Evolutionary conservation across 2,329 filamentous ascomycete genomes (phyloP).

Genomic region (Diplodia sapinea): DNA sequence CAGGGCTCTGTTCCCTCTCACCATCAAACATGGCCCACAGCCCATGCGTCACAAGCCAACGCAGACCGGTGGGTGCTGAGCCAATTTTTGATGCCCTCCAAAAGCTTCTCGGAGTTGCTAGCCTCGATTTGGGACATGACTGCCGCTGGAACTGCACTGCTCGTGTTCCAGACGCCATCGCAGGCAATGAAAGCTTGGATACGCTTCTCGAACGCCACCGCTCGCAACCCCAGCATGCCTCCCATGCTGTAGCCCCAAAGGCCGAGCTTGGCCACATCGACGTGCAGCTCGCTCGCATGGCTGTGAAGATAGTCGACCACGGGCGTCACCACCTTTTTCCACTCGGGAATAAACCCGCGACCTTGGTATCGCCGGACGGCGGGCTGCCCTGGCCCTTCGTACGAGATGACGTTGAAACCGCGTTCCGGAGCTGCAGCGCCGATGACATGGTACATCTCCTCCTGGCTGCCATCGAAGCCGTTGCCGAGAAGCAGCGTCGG

Average conservation of each 20-base stretch:
- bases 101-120: background rate
- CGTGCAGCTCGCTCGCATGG: background rate
- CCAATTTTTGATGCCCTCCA: background rate
- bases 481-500: background rate
- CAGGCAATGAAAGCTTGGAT: background rate
- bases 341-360: conserved; percentile 3
- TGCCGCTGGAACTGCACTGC: background rate
- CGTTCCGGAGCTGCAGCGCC: background rate
- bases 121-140: background rate
- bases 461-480: conserved; percentile 17
- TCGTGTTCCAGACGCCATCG: background rate
- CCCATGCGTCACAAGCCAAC: background rate
- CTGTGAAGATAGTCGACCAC: conserved; percentile 9
- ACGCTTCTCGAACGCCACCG: background rate
- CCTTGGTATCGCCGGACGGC: background rate
- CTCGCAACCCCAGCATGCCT: background rate
- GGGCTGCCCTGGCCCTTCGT: conserved; percentile 26
- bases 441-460: conserved; percentile 28
- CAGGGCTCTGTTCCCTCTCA: background rate
- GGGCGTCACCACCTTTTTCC: background rate
- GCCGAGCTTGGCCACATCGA: background rate
- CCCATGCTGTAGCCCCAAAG: background rate
- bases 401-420: conserved; percentile 18
- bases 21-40: background rate
- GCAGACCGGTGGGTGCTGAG: background rate